Conservation (phyloP, 2,329 filamentous ascomycete genomes). For the Zymoseptoria crescenta region DNA sequence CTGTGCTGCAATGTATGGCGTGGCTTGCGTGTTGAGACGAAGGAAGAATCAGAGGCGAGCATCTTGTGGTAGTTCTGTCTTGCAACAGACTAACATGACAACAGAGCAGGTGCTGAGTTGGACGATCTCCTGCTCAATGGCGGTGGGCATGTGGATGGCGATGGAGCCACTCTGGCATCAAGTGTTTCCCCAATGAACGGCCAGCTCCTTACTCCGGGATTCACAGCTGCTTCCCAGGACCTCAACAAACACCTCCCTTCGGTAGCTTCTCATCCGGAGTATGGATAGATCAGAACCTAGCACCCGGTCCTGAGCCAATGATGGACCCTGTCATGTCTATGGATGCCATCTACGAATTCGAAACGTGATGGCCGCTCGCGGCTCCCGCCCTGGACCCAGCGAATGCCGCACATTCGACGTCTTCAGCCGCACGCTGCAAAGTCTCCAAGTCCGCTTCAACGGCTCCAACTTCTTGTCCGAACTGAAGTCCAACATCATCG, state of each 20-base stretch:
- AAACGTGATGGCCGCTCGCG: conserved; percentile 16
- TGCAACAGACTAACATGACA: background rate
- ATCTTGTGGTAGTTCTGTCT: background rate
- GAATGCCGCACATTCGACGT: conserved; percentile 14
- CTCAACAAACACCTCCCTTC: conserved; percentile 11
- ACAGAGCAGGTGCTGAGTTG: conserved; percentile 8
- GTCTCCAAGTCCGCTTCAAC: conserved; percentile 17
- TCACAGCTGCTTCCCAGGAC: conserved; percentile 1
- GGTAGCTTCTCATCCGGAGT: conserved; percentile 9
- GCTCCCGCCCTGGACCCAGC: conserved; percentile 14
- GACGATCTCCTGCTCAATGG: conserved; percentile 14
- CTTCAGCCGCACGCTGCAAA: conserved; percentile 14
- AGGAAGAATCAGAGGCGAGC: conserved; percentile 17
- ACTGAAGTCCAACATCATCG: conserved; percentile 14
- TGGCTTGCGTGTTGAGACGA: conserved; percentile 13
- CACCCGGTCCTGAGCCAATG: conserved; percentile 1
- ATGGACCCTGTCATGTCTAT: conserved; percentile 7
- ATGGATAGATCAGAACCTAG: conserved; percentile 8
- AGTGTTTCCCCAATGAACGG: background rate
- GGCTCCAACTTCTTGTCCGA: conserved; percentile 18
- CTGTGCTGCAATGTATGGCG: conserved; percentile 14
- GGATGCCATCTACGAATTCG: conserved; percentile 17
- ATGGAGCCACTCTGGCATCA: background rate
- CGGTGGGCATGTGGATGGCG: background rate
- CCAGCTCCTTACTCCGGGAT: conserved; percentile 5